These are phyloP conservation scores for Trichoderma parareesei DNA, from an alignment of 495 filamentous ascomycete species.

Conservation along the genomic window DNA sequence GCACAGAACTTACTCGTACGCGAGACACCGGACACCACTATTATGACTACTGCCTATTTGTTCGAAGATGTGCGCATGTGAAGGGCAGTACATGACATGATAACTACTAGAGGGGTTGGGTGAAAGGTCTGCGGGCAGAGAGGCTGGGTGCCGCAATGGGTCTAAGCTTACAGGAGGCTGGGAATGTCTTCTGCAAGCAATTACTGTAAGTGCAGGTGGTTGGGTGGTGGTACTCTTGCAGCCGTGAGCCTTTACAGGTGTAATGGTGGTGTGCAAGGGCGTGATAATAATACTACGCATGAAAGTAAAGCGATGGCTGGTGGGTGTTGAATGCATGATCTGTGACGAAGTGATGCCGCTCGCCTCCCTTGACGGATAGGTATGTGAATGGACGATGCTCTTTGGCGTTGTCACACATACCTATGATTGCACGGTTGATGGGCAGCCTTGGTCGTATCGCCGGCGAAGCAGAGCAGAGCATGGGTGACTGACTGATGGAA, in stretches of 20 bases:
- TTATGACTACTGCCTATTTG: too few species aligned
- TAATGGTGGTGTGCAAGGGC: background rate
- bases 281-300: too few species aligned
- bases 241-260: background rate
- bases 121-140: background rate
- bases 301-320: too few species aligned
- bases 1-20: slow-evolving; percentile 5
- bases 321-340: too few species aligned
- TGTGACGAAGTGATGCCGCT: too few species aligned
- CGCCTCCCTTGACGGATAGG: too few species aligned
- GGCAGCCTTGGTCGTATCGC: background rate
- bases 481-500: background rate
- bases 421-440: too few species aligned
- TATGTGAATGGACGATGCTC: too few species aligned
- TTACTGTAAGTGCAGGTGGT: background rate
- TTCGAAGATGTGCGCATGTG: too few species aligned
- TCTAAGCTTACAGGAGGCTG: background rate
- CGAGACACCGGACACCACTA: background rate
- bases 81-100: background rate
- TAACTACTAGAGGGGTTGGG: background rate
- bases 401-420: too few species aligned
- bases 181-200: background rate
- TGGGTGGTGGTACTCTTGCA: background rate
- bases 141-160: background rate
- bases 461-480: background rate